Percentiles rank a stretch among this genome's conserved stretches.
Conservation (phyloP, 495 filamentous ascomycete genomes). For the Xylaria bambusicola region DNA sequence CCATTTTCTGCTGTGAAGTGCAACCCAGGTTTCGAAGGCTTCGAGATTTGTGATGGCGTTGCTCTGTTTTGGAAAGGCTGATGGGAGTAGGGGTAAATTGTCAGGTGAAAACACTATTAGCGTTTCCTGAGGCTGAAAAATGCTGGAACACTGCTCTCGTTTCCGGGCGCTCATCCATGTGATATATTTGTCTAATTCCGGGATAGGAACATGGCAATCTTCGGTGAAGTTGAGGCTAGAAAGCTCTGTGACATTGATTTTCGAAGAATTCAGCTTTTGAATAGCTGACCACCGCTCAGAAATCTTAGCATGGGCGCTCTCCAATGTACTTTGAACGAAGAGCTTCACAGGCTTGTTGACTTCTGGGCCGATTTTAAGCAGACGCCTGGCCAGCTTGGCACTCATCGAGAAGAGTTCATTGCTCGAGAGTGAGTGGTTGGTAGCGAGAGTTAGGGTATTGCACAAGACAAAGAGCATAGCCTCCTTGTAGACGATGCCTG, state of each 20-base stretch:
- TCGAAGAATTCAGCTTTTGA: neutral
- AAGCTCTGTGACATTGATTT: too few relatives aligned
- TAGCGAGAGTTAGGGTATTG: constrained; percentile 37
- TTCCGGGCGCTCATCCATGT: too few relatives aligned
- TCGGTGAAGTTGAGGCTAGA: too few relatives aligned
- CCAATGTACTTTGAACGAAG: neutral
- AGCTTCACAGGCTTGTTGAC: neutral
- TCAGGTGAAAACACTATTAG: too few relatives aligned
- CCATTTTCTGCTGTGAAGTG: constrained; percentile 11
- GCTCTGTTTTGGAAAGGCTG: too few relatives aligned
- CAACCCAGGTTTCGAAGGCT: constrained; percentile 25
- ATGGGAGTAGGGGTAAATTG: too few relatives aligned
- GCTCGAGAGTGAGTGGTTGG: constrained; percentile 10
- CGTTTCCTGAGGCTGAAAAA: neutral
- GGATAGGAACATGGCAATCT: too few relatives aligned
- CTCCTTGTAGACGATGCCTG: constrained; percentile 49
- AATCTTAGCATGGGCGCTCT: neutral
- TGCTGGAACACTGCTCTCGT: neutral
- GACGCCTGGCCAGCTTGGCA: constrained; percentile 51
- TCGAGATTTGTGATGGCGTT: too few relatives aligned
- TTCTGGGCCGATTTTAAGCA: constrained; percentile 42
- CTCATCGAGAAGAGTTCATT: constrained; percentile 47
- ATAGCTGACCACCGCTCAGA: neutral
- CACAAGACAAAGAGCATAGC: constrained; percentile 55
- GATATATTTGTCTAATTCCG: too few relatives aligned